A percentile compares a stretch with the other conserved stretches of the same genome.
These are phyloP conservation scores for Ascoidea asiatica DNA, from an alignment of 805 yeast species.

Conservation along the genomic window DNA sequence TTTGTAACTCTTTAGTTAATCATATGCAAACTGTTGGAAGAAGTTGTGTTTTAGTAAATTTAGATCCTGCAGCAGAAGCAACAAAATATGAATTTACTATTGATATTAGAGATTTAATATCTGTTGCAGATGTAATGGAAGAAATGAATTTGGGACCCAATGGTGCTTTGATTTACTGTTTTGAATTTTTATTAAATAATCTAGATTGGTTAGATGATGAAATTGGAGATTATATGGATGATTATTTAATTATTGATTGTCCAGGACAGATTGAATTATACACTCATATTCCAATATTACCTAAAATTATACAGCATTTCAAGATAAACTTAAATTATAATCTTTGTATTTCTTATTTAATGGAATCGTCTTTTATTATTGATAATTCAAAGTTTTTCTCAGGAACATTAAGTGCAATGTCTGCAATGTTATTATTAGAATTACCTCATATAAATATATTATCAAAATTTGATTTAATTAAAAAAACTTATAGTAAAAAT, in stretches of 20 bases:
- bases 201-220: slow-evolving; percentile 97
- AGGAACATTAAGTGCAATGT: slow-evolving; percentile 95
- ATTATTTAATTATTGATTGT: slow-evolving; percentile 86
- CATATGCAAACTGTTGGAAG: slow-evolving; percentile 88
- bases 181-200: slow-evolving; percentile 79
- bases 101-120: slow-evolving; percentile 67
- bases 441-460: slow-evolving; percentile 88
- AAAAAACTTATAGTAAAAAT: slow-evolving; percentile 61
- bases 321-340: slow-evolving; percentile 70
- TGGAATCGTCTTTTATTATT: slow-evolving; percentile 89
- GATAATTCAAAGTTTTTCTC: slow-evolving; percentile 88
- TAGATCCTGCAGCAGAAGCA: slow-evolving; percentile 85
- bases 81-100: slow-evolving; percentile 59
- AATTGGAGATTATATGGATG: slow-evolving; percentile 91
- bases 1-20: slow-evolving; percentile 75
- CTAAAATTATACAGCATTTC: slow-evolving; percentile 77
- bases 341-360: slow-evolving; percentile 80
- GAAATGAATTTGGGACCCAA: slow-evolving; percentile 64
- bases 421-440: slow-evolving; percentile 92
- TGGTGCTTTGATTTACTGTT: slow-evolving; percentile 88
- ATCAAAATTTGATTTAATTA: slow-evolving; percentile 76
- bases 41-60: slow-evolving; percentile 84
- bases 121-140: slow-evolving; percentile 68
- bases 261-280: slow-evolving; percentile 96
- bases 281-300: slow-evolving; percentile 88